A percentile compares a stretch with the other conserved stretches of the same genome.
Evolutionary conservation across 176 grass and related monocot species (phyloP).

Genomic region (Musa troglodytarum): DNA sequence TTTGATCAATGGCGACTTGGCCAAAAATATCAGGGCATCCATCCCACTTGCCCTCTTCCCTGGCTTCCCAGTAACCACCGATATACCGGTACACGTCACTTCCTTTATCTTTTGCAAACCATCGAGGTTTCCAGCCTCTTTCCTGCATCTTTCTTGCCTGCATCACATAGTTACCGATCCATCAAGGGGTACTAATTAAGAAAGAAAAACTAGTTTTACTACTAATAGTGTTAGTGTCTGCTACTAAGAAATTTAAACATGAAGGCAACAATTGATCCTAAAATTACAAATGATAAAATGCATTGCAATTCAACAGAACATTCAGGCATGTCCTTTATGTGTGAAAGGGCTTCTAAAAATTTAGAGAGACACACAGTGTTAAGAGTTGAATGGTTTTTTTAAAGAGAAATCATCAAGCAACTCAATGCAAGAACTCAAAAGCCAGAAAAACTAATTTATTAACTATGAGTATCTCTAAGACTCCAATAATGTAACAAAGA

Average conservation of each 20-base stretch:
- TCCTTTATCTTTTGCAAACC: slow-evolving; percentile 90
- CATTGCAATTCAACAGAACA: not conserved
- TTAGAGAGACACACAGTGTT: too few species aligned
- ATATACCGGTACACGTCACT: slow-evolving; percentile 65
- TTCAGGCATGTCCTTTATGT: not conserved
- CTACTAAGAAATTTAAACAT: too few species aligned
- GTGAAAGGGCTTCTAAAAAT: not conserved
- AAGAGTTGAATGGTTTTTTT: too few species aligned
- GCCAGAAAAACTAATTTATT: too few species aligned
- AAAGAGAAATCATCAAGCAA: too few species aligned
- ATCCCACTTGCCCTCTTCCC: slow-evolving; percentile 71
- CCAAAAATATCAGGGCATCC: slow-evolving; percentile 90
- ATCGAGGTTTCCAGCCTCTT: slow-evolving; percentile 90
- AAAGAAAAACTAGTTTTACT: not conserved
- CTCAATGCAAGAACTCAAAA: too few species aligned
- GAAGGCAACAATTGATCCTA: too few species aligned
- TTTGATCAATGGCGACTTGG: slow-evolving; percentile 59
- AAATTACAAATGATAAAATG: not conserved
- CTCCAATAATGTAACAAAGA: too few species aligned
- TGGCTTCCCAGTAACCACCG: slow-evolving; percentile 96
- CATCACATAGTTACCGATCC: slow-evolving; percentile 5
- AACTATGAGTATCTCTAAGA: too few species aligned
- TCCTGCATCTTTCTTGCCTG: slow-evolving; percentile 99
- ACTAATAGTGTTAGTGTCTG: too few species aligned
- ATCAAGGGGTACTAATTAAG: not conserved